Base-by-base conservation (phyloP, 352 stramenopile species). In the Phytophthora quininea region DNA sequence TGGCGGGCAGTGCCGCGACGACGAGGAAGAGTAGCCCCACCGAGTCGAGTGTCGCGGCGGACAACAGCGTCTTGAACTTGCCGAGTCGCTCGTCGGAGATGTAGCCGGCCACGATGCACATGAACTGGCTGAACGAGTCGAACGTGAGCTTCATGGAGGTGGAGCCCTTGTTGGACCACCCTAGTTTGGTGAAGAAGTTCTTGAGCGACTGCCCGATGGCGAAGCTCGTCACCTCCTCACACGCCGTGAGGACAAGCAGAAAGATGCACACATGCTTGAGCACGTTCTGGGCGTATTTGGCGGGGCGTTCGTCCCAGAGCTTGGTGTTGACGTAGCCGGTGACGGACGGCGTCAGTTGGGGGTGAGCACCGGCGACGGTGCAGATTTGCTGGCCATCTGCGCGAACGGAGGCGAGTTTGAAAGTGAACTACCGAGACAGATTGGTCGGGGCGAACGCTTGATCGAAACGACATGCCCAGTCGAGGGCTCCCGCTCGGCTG, bases 131-230 rank as follows among this genome's bases (percentile, higher is more conserved):
- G 50, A 90, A 74, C 24, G 78, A 88, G 40, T 81, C 82, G 77
- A 76, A 89, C n/a, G 80, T 86, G 42, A 69, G 77, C 66, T 89
- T 88, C 77, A 91, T 80, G 35, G 62, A 81, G 32, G 80, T 72
- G 12, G 74, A 86, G 14, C 80, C 80, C 43, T 74, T 60, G 64
- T 73, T 84, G 55, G 67, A 74, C 80, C 79, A 91, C 45, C 74
- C 76, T 45, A 91, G 60, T 38, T 71, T 80, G 50, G 79, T 58
- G 71, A 89, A 86, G 42, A 88, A 89, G 66, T 89, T 87, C 58
- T 81, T 80, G 52, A 86, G 73, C 4, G 72, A 77, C 56, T 86
- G 77, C 48, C 75, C 71, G 71, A 89, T 83, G 35, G 73, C 76
- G 53, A 84, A 89, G 53, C 76, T 84, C 40, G 81, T 79, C 37